Conservation (phyloP, 2,329 filamentous ascomycete species). For the Fusarium circinatum region DNA sequence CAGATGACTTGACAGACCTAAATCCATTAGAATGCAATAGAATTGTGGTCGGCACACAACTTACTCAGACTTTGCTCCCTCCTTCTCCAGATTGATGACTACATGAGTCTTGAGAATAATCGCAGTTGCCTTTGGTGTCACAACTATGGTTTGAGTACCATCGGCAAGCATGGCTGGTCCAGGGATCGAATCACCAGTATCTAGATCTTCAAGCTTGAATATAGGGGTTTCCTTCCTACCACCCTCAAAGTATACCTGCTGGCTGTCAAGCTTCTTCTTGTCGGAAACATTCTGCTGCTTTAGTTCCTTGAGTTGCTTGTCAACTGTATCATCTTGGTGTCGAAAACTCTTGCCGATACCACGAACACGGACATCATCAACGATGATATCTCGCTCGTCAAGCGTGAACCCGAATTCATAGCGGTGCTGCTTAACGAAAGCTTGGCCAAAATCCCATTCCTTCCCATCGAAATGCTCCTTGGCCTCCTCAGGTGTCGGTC, state of each 20-base stretch:
- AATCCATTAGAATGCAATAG: neutral
- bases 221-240: conserved; percentile 81
- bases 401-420: conserved; percentile 95
- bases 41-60: conserved; percentile 1
- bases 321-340: conserved; percentile 81
- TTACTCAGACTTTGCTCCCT: conserved; percentile 52
- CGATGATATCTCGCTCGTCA: conserved; percentile 83
- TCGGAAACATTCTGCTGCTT: conserved; percentile 66
- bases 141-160: conserved; percentile 90
- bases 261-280: conserved; percentile 71
- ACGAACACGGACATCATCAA: conserved; percentile 88
- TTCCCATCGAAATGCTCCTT: conserved; percentile 69
- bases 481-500: conserved; percentile 72
- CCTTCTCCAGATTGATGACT: conserved; percentile 81
- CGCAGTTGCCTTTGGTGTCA: conserved; percentile 81
- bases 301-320: conserved; percentile 81
- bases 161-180: conserved; percentile 90
- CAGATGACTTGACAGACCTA: conserved; percentile 36
- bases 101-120: conserved; percentile 87
- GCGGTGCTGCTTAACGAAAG: conserved; percentile 87
- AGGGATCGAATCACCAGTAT: conserved; percentile 75
- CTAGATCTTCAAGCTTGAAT: conserved; percentile 81
- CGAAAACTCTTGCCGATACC: conserved; percentile 91
- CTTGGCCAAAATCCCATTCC: conserved; percentile 84
- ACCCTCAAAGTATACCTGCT: conserved; percentile 85